Conservation (phyloP, 805 yeast genomes). For the Nakazawaea ambrosiae region DNA sequence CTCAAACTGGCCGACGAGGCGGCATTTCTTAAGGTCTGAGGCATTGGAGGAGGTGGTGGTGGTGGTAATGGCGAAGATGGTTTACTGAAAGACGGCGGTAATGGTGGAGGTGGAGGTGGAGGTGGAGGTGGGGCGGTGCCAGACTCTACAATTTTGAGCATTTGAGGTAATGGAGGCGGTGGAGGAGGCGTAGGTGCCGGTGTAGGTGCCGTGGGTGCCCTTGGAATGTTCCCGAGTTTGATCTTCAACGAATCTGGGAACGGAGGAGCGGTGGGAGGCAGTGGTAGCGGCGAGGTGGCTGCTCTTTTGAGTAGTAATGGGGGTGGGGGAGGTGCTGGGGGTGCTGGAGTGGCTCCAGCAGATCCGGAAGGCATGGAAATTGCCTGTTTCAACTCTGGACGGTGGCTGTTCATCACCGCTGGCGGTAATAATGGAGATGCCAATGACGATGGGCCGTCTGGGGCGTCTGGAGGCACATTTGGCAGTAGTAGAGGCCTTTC, state of each 20-base stretch:
- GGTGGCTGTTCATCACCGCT: too few species aligned
- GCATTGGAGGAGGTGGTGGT: slow-evolving; percentile 11
- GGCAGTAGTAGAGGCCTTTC: too few species aligned
- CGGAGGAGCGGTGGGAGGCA: slow-evolving; percentile 14
- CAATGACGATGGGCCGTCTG: too few species aligned
- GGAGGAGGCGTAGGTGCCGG: slow-evolving; percentile 19
- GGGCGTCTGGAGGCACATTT: too few species aligned
- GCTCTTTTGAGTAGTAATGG: slow-evolving; percentile 16
- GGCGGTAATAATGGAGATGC: too few species aligned
- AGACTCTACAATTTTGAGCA: slow-evolving; percentile 10
- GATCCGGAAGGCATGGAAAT: too few species aligned
- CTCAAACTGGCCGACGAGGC: too few species aligned
- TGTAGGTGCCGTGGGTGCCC: slow-evolving; percentile 13
- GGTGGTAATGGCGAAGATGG: slow-evolving; percentile 3
- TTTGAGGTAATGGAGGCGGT: slow-evolving; percentile 16
- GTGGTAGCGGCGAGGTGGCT: slow-evolving; percentile 22
- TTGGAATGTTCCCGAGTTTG: too few species aligned
- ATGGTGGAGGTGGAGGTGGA: slow-evolving; percentile 10
- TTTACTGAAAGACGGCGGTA: not conserved
- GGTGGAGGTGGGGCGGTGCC: slow-evolving; percentile 10
- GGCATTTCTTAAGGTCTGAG: not conserved
- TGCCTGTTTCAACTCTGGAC: too few species aligned
- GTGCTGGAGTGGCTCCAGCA: too few species aligned
- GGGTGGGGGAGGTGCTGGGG: slow-evolving; percentile 13
- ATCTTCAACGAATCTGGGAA: too few species aligned